phyloP scores from a whole-genome alignment of 2,329 filamentous ascomycete genomes.

The Cordyceps farinosa region DNA sequence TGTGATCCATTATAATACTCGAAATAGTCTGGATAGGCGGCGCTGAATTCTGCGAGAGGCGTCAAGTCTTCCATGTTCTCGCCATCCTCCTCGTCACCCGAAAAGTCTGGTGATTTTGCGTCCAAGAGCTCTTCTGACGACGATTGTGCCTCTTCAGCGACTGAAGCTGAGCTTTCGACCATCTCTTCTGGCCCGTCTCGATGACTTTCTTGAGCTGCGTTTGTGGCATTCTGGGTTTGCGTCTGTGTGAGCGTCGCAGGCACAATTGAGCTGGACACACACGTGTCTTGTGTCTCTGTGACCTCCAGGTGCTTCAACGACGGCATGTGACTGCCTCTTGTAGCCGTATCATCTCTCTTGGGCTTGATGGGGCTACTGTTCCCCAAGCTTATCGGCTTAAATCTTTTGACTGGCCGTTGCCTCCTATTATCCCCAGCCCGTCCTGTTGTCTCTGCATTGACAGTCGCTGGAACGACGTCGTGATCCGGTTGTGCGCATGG shows the following conservation, averaged over 20 bases:
- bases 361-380: conserved; percentile 22
- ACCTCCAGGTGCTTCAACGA: conserved; percentile 25
- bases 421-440: not conserved
- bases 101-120: not conserved
- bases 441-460: not conserved
- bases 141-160: not conserved
- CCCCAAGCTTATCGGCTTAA: conserved; percentile 27
- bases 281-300: conserved; percentile 26
- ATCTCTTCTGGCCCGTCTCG: not conserved
- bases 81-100: not conserved
- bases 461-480: conserved; percentile 20
- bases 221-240: conserved; percentile 20
- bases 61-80: conserved; percentile 4
- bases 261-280: conserved; percentile 30
- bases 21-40: conserved; percentile 43
- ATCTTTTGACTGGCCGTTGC: conserved; percentile 16
- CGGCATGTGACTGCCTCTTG: conserved; percentile 22
- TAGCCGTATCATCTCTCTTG: not conserved
- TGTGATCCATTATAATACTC: conserved; percentile 37
- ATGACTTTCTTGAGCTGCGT: not conserved
- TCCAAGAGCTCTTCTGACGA: not conserved
- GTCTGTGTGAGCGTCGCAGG: conserved; percentile 26
- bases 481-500: conserved; percentile 25
- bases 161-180: not conserved
- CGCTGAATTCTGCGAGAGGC: conserved; percentile 38